These are phyloP conservation scores for Fusarium heterosporum DNA, from an alignment of 2,329 filamentous ascomycete genomes.

Conservation along the genomic window DNA sequence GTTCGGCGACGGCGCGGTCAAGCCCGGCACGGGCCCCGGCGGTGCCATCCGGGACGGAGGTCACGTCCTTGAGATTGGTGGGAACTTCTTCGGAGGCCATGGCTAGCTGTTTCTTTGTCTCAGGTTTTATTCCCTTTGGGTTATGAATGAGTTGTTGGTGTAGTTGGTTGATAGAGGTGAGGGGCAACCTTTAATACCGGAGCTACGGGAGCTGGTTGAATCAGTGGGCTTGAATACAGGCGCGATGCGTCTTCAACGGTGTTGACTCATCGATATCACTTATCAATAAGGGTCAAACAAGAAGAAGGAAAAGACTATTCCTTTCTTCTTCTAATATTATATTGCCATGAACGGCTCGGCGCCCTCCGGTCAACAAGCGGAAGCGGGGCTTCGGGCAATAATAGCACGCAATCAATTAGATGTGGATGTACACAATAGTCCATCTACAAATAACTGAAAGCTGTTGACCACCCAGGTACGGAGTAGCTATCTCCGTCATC, in stretches of 20 bases:
- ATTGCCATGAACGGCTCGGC: conserved; percentile 6
- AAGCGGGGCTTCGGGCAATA: conserved; percentile 28
- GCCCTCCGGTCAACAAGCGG: conserved; percentile 18
- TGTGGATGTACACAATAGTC: conserved; percentile 5
- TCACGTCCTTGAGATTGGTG: conserved; percentile 7
- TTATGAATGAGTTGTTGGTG: conserved; percentile 5
- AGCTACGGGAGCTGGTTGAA: background rate
- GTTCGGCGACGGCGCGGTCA: conserved; percentile 34
- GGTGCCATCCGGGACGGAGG: conserved; percentile 22
- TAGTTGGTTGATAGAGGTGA: conserved; percentile 22
- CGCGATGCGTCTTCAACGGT: background rate
- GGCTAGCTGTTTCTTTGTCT: background rate
- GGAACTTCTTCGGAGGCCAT: conserved; percentile 43
- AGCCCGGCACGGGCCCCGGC: conserved; percentile 16
- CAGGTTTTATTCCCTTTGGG: background rate
- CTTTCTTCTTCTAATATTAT: background rate
- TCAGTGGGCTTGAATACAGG: background rate
- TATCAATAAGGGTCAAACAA: background rate
- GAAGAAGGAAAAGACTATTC: background rate
- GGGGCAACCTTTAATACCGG: conserved; percentile 18
- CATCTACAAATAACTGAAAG: too few species aligned
- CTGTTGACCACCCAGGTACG: too few species aligned
- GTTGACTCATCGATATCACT: background rate
- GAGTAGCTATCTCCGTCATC: conserved; percentile 31
- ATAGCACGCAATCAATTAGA: conserved; percentile 34